Conservation (phyloP, 2,329 filamentous ascomycete species). For the Arthrobotrys conoides region DNA sequence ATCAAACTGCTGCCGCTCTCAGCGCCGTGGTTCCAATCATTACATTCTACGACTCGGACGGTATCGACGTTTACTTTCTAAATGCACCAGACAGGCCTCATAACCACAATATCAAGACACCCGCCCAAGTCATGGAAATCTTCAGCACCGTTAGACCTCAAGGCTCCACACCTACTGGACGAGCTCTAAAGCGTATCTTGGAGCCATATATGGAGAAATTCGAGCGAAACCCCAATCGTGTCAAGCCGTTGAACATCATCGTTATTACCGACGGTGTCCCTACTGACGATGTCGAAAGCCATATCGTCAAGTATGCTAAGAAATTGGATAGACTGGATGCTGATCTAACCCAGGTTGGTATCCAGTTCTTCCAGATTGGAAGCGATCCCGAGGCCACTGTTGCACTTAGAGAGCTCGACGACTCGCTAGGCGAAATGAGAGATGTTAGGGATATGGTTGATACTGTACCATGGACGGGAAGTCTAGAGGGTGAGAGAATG, state of each 20-base stretch:
- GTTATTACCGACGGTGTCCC: conserved; percentile 91
- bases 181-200: conserved; percentile 79
- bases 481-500: conserved; percentile 78
- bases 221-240: conserved; percentile 66
- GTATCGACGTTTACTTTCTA: conserved; percentile 91
- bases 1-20: conserved; percentile 79
- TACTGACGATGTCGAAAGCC: conserved; percentile 81
- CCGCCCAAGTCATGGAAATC: conserved; percentile 75
- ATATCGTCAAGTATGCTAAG: conserved; percentile 77
- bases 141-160: conserved; percentile 78
- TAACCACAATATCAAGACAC: conserved; percentile 76
- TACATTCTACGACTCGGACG: conserved; percentile 82
- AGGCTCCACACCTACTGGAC: conserved; percentile 81
- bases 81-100: conserved; percentile 75
- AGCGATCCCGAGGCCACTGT: conserved; percentile 76
- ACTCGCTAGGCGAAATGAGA: conserved; percentile 74
- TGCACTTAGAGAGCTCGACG: conserved; percentile 81
- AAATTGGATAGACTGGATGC: conserved; percentile 80
- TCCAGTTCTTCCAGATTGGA: conserved; percentile 97
- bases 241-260: conserved; percentile 90
- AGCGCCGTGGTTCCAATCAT: conserved; percentile 84
- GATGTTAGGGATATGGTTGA: conserved; percentile 89
- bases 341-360: conserved; percentile 84
- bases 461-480: conserved; percentile 80
- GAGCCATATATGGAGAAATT: conserved; percentile 77